Conservation (phyloP, 1,284 basidiomycete genomes). For the Porphyrellus sp. region DNA sequence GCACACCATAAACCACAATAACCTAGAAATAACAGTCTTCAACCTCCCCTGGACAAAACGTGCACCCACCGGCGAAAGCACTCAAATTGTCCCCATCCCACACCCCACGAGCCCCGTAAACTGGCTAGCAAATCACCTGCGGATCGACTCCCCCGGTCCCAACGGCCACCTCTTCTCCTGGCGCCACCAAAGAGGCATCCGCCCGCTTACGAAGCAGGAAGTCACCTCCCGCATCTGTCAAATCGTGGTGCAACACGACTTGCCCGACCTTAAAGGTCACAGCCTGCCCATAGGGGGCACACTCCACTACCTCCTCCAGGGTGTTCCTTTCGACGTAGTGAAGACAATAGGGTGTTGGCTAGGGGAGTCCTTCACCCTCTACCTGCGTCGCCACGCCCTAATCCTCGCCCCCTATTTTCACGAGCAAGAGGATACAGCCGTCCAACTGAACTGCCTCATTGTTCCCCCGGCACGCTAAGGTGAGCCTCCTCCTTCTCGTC, state of each 20-base stretch:
- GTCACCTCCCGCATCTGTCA: background rate
- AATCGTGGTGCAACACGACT: background rate
- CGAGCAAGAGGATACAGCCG: no score
- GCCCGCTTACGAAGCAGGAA: background rate
- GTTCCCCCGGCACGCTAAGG: background rate
- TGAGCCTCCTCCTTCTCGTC: background rate
- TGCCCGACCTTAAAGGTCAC: background rate
- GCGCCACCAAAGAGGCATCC: background rate
- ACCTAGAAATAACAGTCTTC: background rate
- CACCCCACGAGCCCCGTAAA: background rate
- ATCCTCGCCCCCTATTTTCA: background rate
- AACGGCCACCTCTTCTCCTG: background rate
- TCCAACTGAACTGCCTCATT: no score
- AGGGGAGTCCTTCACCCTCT: background rate
- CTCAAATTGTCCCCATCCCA: background rate
- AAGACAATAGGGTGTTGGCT: background rate
- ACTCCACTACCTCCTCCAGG: background rate
- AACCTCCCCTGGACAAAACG: background rate
- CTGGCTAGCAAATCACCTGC: background rate
- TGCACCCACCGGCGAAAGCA: accelerated
- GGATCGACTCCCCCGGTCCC: background rate
- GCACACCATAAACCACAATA: background rate
- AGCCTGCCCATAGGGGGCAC: background rate
- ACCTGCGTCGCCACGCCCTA: background rate
- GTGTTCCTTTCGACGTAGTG: no score